Percentiles rank a stretch among this genome's conserved stretches.
phyloP scores from a whole-genome alignment of 768 basidiomycete species.

The Leccinum disarticulatum region DNA sequence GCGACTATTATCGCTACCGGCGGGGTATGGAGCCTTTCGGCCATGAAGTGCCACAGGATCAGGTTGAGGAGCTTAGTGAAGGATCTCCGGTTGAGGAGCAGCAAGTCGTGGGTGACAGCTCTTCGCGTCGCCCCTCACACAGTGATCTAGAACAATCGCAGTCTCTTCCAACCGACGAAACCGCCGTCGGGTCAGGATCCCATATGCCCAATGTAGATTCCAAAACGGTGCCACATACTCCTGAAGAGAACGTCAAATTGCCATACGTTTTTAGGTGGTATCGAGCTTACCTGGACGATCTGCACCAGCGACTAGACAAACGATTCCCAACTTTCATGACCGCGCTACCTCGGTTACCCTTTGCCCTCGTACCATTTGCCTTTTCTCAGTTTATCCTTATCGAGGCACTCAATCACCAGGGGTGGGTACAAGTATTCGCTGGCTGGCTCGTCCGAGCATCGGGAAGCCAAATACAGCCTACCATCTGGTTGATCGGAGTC shows the following conservation, averaged over 20 bases:
- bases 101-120: not conserved
- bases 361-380: conserved; percentile 85
- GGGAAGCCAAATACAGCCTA: conserved; percentile 41
- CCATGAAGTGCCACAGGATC: not conserved
- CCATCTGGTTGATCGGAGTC: conserved; percentile 68
- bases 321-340: conserved; percentile 73
- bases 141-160: not conserved
- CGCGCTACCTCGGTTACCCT: conserved; percentile 68
- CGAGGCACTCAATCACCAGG: conserved; percentile 74
- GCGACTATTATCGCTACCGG: conserved; percentile 52
- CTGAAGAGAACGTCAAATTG: not conserved
- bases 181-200: not conserved
- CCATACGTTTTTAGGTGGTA: not conserved
- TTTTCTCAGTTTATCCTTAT: conserved; percentile 95
- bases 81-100: not conserved
- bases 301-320: conserved; percentile 14
- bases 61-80: not conserved
- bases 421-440: conserved; percentile 87
- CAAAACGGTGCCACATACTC: not conserved
- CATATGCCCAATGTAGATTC: not conserved
- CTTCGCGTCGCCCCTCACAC: not conserved
- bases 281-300: not conserved
- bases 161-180: conserved; percentile 8
- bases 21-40: conserved; percentile 26
- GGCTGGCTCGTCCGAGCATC: conserved; percentile 57